phyloP scores from a whole-genome alignment of 2,329 filamentous ascomycete species.

The Cladosporium sp. region DNA sequence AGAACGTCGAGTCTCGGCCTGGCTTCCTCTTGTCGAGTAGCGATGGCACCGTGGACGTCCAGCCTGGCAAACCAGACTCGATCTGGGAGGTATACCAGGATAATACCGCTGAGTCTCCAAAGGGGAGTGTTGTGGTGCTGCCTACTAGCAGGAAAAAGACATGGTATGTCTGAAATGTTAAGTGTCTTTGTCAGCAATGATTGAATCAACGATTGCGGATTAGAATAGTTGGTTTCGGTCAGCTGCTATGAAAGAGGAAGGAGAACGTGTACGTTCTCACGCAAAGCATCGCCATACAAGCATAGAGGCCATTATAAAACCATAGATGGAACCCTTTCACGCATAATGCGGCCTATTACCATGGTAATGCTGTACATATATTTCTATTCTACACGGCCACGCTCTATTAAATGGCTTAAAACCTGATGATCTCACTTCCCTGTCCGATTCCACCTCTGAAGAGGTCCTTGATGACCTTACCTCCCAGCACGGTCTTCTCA shows the following conservation, averaged over 20 bases:
- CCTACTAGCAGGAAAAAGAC: not conserved
- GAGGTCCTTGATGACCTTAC: constrained; percentile 68
- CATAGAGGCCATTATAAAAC: not conserved
- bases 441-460: constrained; percentile 68
- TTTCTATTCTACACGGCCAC: not conserved
- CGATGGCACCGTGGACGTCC: constrained; percentile 22
- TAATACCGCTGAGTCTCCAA: constrained; percentile 13
- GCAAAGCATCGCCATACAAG: not conserved
- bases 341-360: not conserved
- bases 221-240: no score
- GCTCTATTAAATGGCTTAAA: constrained; percentile 24
- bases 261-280: not conserved
- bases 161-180: not conserved
- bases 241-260: not conserved
- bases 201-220: not conserved
- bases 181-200: not conserved
- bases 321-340: not conserved
- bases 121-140: constrained; percentile 9
- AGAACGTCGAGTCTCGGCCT: constrained; percentile 11
- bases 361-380: not conserved
- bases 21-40: constrained; percentile 1
- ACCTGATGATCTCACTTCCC: constrained; percentile 34
- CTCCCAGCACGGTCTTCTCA: constrained; percentile 66
- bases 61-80: not conserved
- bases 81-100: constrained; percentile 16